phyloP scores from a whole-genome alignment of 2,329 filamentous ascomycete genomes.

The Hyphodiscus sp. region DNA sequence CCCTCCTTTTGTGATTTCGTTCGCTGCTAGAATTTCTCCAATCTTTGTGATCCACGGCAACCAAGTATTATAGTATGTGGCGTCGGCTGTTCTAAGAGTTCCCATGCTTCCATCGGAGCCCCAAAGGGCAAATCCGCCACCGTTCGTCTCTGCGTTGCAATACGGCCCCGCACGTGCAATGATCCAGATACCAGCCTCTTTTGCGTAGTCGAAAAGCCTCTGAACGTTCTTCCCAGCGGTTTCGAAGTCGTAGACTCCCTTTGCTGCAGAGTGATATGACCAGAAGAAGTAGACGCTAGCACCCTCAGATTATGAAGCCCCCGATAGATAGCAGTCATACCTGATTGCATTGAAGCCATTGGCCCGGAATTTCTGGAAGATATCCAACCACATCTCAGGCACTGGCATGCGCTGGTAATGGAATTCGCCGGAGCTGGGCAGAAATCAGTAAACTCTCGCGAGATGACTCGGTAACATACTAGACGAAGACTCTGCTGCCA shows the following conservation, averaged over 20 bases:
- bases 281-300: constrained; percentile 42
- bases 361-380: constrained; percentile 48
- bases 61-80: constrained; percentile 39
- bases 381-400: constrained; percentile 46
- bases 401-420: constrained; percentile 48
- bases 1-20: constrained; percentile 44
- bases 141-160: constrained; percentile 45
- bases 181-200: constrained; percentile 45
- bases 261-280: constrained; percentile 41
- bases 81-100: constrained; percentile 36
- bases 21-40: constrained; percentile 41
- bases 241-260: constrained; percentile 43
- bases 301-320: constrained; percentile 5
- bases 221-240: constrained; percentile 44
- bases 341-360: constrained; percentile 46
- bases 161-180: constrained; percentile 46
- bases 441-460: constrained; percentile 1
- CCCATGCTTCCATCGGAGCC: constrained; percentile 41
- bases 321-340: constrained; percentile 21
- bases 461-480: constrained; percentile 21
- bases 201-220: constrained; percentile 43
- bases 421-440: constrained; percentile 35
- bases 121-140: constrained; percentile 40
- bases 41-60: constrained; percentile 40
- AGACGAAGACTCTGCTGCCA: constrained; percentile 41